These are phyloP conservation scores for Ehretia macrophylla DNA, from an alignment of 257 asterid genomes.

Conservation along the genomic window DNA sequence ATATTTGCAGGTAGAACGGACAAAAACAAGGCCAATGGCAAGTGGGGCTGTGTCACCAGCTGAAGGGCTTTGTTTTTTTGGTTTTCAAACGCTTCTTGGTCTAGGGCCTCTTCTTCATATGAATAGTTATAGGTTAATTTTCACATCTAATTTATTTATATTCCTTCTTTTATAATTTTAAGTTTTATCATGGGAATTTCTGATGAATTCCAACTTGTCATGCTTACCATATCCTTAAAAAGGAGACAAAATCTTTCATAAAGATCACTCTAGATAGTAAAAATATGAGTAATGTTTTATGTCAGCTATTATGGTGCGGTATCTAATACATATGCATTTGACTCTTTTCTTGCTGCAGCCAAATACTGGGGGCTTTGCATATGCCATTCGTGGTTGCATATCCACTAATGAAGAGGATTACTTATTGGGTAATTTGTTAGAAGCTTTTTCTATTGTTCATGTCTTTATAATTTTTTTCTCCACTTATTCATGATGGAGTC, in stretches of 20 bases:
- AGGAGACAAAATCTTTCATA: too few relatives aligned
- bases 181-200: not conserved
- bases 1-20: conserved; percentile 92
- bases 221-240: too few relatives aligned
- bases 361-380: conserved; percentile 69
- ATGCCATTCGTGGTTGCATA: conserved; percentile 68
- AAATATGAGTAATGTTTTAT: too few relatives aligned
- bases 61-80: conserved; percentile 80
- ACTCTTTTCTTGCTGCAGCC: conserved; percentile 51
- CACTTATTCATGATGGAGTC: too few relatives aligned
- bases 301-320: too few relatives aligned
- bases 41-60: conserved; percentile 81
- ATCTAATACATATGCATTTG: not conserved
- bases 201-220: too few relatives aligned
- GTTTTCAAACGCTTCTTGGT: conserved; percentile 80
- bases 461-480: too few relatives aligned
- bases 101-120: conserved; percentile 85
- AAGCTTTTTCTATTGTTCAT: too few relatives aligned
- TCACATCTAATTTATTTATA: too few relatives aligned
- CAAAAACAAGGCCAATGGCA: conserved; percentile 83
- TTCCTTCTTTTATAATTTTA: too few relatives aligned
- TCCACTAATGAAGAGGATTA: conserved; percentile 88
- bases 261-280: too few relatives aligned
- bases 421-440: conserved; percentile 80
- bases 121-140: conserved; percentile 63